Base-by-base conservation (phyloP, 768 basidiomycete species). In the Suillus plorans region DNA sequence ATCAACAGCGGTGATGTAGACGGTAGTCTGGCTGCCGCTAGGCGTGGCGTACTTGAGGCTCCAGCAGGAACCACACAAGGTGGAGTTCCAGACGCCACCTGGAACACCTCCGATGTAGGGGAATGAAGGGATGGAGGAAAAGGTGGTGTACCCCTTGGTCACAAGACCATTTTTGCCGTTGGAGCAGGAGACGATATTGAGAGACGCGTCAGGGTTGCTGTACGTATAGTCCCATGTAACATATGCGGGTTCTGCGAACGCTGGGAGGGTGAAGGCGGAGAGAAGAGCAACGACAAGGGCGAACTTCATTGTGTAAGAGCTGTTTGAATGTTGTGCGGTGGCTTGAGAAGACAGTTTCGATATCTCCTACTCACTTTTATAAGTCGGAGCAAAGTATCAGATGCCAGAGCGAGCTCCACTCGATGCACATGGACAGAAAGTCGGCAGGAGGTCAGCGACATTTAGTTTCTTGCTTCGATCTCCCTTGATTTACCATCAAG, bases 161-260 rank as follows among this genome's bases (percentile, higher is more conserved):
- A 64, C 22, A 16, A 73, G 62, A 28, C 71, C 71, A 36, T 72
- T 69, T 12, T 14, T 16, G 13, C 72, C 72, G 42, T 71, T 20
- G 44, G 72, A 70, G 53, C 71, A 72, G 2, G 71, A 63, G 42
- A 69, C 63, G 41, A n/a, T 49, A n/a, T 16, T 1, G 39, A 70
- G 25, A 5, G 69, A 66, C 3, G 14, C 9, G 20, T 16, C 4
- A 20, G 55, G 13, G 37, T 70, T 66, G 49, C 37, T 2, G 52
- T 65, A 65, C 28, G 41, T 25, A 31, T 3, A 2, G 42, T 64
- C 63, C 37, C 53, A 65, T 41, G 64, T 63, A 5, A 58, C 57
- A 41, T 58, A 25, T 25, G 18, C 57, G 22, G 39, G 39, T 12
- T 10, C 5, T 58, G 9, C 57, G 25, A 18, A 28, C 16, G 16